Evolutionary conservation across 805 yeast species (phyloP).

Genomic region (Kodamaea neixiangensis): DNA sequence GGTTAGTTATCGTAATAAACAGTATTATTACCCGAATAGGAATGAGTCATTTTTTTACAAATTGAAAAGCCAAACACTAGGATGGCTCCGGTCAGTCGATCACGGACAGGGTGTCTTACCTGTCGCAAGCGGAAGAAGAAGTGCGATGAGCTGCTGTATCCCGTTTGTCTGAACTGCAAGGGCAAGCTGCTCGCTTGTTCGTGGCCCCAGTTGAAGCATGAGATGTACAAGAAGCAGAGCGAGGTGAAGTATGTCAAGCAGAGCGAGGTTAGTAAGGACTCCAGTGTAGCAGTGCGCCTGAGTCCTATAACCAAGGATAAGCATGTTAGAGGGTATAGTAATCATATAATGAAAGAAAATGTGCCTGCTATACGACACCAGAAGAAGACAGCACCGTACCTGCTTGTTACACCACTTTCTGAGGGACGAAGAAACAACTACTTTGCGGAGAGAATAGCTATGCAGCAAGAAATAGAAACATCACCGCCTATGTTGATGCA

Average conservation of each 20-base stretch:
- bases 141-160: constrained; percentile 36
- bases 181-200: constrained; percentile 22
- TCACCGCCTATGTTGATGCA: background rate
- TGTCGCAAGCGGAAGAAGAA: constrained; percentile 60
- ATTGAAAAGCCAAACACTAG: constrained; percentile 2
- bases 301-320: background rate
- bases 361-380: background rate
- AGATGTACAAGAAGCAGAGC: constrained; percentile 21
- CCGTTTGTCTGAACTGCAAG: constrained; percentile 30
- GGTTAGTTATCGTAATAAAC: constrained; percentile 20
- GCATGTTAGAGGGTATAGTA: background rate
- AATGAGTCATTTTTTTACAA: constrained; percentile 20
- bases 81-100: constrained; percentile 20
- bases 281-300: no score
- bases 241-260: constrained; percentile 23
- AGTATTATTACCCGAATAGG: constrained; percentile 29
- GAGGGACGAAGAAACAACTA: constrained; percentile 8
- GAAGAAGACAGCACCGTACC: background rate
- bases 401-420: constrained; percentile 1
- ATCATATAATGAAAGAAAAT: background rate
- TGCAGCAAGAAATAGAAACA: constrained; percentile 33
- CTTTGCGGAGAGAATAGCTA: constrained; percentile 31
- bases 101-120: constrained; percentile 48
- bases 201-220: constrained; percentile 30
- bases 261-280: background rate